Percentiles rank a stretch among this genome's conserved stretches.
phyloP scores from a whole-genome alignment of 495 filamentous ascomycete genomes.

The Lepidopterella palustris region DNA sequence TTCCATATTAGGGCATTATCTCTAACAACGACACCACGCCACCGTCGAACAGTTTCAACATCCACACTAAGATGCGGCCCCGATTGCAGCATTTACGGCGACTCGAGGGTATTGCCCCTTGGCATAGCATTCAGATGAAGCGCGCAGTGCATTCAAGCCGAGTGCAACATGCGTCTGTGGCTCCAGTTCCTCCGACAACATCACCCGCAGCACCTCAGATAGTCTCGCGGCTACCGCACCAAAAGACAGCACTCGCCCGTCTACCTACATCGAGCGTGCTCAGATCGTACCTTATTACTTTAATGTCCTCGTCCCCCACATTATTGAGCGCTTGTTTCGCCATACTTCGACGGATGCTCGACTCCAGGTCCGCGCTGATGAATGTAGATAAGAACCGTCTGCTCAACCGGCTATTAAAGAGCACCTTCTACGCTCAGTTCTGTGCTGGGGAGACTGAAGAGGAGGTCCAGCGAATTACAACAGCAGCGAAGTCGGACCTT shows the following conservation, averaged over 20 bases:
- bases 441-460: slow-evolving; percentile 64
- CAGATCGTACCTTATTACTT: slow-evolving; percentile 70
- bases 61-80: neutral
- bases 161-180: neutral
- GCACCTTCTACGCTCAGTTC: slow-evolving; percentile 80
- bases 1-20: too few relatives aligned
- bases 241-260: slow-evolving; percentile 4
- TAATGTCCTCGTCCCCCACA: slow-evolving; percentile 68
- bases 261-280: slow-evolving; percentile 67
- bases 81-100: neutral
- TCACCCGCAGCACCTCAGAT: neutral
- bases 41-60: neutral
- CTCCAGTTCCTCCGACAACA: neutral
- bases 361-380: slow-evolving; percentile 52
- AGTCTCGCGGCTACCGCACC: neutral
- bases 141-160: neutral
- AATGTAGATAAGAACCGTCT: slow-evolving; percentile 36
- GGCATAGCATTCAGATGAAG: neutral
- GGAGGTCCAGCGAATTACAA: slow-evolving; percentile 56
- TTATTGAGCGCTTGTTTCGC: slow-evolving; percentile 66
- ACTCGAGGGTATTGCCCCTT: neutral
- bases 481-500: slow-evolving; percentile 45
- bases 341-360: slow-evolving; percentile 61
- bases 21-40: neutral
- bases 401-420: slow-evolving; percentile 50